Percentiles rank a stretch among this genome's conserved stretches.
Evolutionary conservation across 1,284 basidiomycete genomes (phyloP).

Genomic region (Ustilago esculenta): DNA sequence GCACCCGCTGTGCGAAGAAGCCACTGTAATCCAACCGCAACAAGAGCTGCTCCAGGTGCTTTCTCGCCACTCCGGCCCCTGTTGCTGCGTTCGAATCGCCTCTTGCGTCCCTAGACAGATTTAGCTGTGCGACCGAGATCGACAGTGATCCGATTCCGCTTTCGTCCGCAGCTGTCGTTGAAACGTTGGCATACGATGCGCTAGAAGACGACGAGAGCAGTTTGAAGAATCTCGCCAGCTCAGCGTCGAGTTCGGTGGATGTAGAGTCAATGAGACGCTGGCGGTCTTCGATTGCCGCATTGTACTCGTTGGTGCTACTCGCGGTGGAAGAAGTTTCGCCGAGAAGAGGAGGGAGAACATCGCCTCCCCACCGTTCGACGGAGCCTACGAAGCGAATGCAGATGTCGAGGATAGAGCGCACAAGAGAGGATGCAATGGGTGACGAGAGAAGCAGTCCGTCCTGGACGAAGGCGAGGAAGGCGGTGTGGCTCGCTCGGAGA

Average conservation of each 20-base stretch:
- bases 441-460: constrained; percentile 79
- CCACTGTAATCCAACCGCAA: constrained; percentile 86
- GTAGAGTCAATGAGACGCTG: constrained; percentile 76
- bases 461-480: constrained; percentile 80
- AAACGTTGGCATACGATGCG: neutral
- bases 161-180: constrained; percentile 15
- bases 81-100: neutral
- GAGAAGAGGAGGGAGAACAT: constrained; percentile 82
- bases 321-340: constrained; percentile 71
- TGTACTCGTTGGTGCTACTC: constrained; percentile 71
- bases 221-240: constrained; percentile 34
- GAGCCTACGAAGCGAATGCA: constrained; percentile 81
- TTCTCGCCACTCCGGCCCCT: constrained; percentile 73
- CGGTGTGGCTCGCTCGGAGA: constrained; percentile 79
- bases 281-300: constrained; percentile 75
- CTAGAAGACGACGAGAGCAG: constrained; percentile 25
- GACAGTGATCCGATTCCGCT: constrained; percentile 30
- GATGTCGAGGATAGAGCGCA: constrained; percentile 78
- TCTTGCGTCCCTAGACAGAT: constrained; percentile 3
- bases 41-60: constrained; percentile 83
- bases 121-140: constrained; percentile 21
- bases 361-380: constrained; percentile 90
- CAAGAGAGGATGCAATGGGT: constrained; percentile 74
- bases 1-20: constrained; percentile 71
- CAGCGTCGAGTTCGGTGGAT: constrained; percentile 72